Conservation (phyloP, 495 filamentous ascomycete species). For the Aspergillus conjunctus region DNA sequence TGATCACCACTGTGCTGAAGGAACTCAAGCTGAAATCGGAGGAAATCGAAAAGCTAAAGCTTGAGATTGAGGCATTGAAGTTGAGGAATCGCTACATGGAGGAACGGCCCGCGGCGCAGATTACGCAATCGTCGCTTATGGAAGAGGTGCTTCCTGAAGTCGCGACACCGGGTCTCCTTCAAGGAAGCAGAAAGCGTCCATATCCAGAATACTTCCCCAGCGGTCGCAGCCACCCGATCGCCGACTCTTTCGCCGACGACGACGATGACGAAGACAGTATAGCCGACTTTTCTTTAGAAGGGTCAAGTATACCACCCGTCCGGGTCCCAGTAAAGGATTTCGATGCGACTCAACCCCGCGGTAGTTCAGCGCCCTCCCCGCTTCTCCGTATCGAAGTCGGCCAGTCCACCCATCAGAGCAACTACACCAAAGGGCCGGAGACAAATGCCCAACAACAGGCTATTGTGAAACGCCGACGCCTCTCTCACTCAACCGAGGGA, state of each 20-base stretch:
- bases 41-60: constrained; percentile 48
- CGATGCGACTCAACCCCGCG: constrained; percentile 2
- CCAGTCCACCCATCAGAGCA: constrained; percentile 18
- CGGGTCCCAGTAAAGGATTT: constrained; percentile 36
- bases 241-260: constrained; percentile 43
- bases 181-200: constrained; percentile 41
- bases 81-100: constrained; percentile 44
- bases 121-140: constrained; percentile 6
- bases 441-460: constrained; percentile 23
- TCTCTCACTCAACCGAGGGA: constrained; percentile 23
- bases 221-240: constrained; percentile 32
- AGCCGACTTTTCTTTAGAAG: constrained; percentile 33
- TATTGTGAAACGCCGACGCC: constrained; percentile 38
- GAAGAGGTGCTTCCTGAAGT: constrained; percentile 36
- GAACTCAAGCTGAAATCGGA: constrained; percentile 49
- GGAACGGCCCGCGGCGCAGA: constrained; percentile 29
- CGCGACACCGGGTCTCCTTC: constrained; percentile 42
- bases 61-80: constrained; percentile 50
- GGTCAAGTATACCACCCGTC: constrained; percentile 22
- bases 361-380: constrained; percentile 17
- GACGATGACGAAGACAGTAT: constrained; percentile 36
- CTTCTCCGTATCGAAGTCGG: constrained; percentile 24
- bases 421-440: neutral
- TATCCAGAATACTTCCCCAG: constrained; percentile 38
- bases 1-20: constrained; percentile 48